Conservation (phyloP, 192 early-diverging fungal genomes). For the Coemansia sp. region DNA sequence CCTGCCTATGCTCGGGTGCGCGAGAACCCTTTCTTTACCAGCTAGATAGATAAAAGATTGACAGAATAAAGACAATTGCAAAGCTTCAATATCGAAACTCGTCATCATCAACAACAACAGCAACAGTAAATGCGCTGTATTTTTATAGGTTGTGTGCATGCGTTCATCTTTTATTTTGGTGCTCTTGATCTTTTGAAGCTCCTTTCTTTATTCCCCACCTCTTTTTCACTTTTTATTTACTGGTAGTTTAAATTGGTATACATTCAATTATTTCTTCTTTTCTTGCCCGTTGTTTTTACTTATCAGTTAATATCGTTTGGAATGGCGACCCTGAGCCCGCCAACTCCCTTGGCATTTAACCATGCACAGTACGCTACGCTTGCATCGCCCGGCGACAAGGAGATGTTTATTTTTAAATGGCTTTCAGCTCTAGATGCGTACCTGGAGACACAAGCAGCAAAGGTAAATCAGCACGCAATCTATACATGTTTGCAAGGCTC, state of each 20-base stretch:
- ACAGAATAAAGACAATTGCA: background rate
- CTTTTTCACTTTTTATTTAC: background rate
- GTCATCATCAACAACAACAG: background rate
- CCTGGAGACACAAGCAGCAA: conserved; percentile 42
- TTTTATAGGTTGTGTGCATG: background rate
- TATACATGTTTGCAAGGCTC: too few relatives aligned
- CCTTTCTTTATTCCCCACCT: background rate
- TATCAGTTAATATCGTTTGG: background rate
- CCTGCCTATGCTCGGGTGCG: conserved; percentile 20
- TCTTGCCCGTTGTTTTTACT: background rate
- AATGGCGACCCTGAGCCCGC: background rate
- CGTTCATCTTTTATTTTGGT: background rate
- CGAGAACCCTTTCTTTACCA: conserved; percentile 6
- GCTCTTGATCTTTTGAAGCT: too few relatives aligned
- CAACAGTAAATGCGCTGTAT: background rate
- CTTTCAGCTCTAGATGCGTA: conserved; percentile 78
- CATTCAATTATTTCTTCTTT: background rate
- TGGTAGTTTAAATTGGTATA: conserved; percentile 1
- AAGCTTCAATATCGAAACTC: background rate
- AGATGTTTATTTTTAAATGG: conserved; percentile 90
- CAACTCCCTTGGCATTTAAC: conserved; percentile 54
- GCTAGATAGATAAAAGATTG: background rate
- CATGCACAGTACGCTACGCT: conserved; percentile 45
- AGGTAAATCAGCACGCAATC: background rate
- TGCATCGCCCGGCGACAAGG: conserved; percentile 63